Percentiles rank a stretch among this genome's conserved stretches.
phyloP scores from a whole-genome alignment of 352 stramenopile genomes.

The Phytopythium oedochilum region DNA sequence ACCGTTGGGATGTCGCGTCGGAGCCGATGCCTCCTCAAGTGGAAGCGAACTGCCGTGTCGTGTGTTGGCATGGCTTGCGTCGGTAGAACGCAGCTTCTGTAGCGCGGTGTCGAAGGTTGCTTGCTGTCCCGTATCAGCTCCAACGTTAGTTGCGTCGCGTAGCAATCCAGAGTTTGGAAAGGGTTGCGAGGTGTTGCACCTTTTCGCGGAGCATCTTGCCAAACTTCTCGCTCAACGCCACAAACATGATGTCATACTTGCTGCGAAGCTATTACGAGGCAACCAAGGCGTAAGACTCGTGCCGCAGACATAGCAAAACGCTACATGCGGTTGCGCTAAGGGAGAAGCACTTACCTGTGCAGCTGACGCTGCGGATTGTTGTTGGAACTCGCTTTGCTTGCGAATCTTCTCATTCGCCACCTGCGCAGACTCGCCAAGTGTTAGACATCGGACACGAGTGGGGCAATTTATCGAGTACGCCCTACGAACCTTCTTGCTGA shows the following conservation, averaged over 20 bases:
- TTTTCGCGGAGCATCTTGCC: constrained; percentile 24
- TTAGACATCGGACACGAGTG: too few relatives aligned
- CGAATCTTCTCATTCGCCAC: background rate
- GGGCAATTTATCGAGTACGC: background rate
- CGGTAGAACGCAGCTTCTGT: constrained; percentile 5
- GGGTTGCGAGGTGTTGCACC: constrained; percentile 3
- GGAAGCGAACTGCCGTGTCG: constrained; percentile 6
- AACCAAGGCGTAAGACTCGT: background rate
- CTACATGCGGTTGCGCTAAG: too few relatives aligned
- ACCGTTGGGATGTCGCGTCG: background rate
- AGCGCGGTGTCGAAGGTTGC: constrained; percentile 12
- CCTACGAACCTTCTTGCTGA: background rate
- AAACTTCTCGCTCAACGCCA: constrained; percentile 18
- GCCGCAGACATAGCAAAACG: too few relatives aligned
- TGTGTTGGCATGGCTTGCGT: background rate
- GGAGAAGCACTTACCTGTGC: background rate
- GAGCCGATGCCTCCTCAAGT: background rate
- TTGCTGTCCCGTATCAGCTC: too few relatives aligned
- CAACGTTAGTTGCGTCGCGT: too few relatives aligned
- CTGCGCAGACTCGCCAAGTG: background rate
- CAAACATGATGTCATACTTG: constrained; percentile 25
- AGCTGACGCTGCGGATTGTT: background rate
- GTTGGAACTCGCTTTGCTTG: background rate
- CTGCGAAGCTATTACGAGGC: constrained; percentile 11
- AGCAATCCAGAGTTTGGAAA: background rate